Evolutionary conservation across 2,329 filamentous ascomycete genomes (phyloP).

Genomic region (Macrophomina tecta): DNA sequence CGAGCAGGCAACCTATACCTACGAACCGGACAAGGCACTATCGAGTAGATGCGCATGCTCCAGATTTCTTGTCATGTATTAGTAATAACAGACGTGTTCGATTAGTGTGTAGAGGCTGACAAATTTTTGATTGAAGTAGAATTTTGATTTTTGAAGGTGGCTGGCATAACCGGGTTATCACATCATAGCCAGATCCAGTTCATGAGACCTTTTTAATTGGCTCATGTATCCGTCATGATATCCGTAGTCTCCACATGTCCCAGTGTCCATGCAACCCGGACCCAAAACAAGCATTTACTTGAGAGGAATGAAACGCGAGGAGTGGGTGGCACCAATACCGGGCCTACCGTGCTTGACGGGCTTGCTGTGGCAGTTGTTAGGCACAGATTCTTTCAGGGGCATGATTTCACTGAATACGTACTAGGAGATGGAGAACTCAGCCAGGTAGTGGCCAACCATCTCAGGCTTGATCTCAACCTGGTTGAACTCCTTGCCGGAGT

Average conservation of each 20-base stretch:
- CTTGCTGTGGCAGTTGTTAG: constrained; percentile 74
- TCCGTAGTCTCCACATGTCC: constrained; percentile 45
- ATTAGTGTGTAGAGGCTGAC: too few species aligned
- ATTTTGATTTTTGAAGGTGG: constrained; percentile 11
- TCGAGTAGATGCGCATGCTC: too few species aligned
- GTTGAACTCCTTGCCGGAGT: constrained; percentile 99
- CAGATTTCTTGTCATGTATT: too few species aligned
- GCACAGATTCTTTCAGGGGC: constrained; percentile 34
- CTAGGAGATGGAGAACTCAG: constrained; percentile 99
- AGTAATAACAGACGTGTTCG: too few species aligned
- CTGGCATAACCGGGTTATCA: constrained; percentile 22
- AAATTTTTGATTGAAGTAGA: background rate
- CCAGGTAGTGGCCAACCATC: constrained; percentile 99
- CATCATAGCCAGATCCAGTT: constrained; percentile 19
- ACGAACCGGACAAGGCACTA: too few species aligned
- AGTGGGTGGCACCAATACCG: constrained; percentile 99
- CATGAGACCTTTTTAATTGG: constrained; percentile 20
- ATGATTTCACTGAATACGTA: constrained; percentile 61
- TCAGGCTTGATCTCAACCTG: constrained; percentile 99
- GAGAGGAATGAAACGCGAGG: constrained; percentile 99
- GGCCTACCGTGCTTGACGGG: constrained; percentile 99
- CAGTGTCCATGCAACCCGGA: constrained; percentile 48
- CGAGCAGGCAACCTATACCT: too few species aligned
- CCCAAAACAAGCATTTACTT: constrained; percentile 71
- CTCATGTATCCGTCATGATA: constrained; percentile 40